A percentile compares a stretch with the other conserved stretches of the same genome.
phyloP scores from a whole-genome alignment of 805 yeast species.

The Yamadazyma nakazawae region DNA sequence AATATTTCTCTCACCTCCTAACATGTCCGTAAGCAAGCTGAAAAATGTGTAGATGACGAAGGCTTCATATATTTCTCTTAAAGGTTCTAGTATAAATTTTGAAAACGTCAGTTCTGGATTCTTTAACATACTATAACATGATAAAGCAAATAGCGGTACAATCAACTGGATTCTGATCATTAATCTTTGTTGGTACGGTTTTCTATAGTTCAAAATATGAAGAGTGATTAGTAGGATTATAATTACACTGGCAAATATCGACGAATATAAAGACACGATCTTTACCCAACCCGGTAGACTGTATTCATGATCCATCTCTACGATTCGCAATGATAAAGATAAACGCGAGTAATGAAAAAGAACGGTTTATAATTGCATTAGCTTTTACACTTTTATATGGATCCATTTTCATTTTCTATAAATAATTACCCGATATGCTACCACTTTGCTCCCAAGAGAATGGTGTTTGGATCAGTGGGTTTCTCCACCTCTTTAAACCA shows the following conservation, averaged over 20 bases:
- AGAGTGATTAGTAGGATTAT: constrained; percentile 23
- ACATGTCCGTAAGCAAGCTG: constrained; percentile 70
- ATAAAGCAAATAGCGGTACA: constrained; percentile 74
- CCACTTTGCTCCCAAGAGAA: constrained; percentile 58
- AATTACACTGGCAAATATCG: constrained; percentile 20
- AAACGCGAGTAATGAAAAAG: not conserved
- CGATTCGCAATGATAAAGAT: not conserved
- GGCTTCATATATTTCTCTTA: constrained; percentile 91
- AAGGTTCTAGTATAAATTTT: constrained; percentile 57
- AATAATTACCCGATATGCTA: constrained; percentile 16
- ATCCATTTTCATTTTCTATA: not conserved
- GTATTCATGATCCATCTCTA: not conserved
- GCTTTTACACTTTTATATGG: not conserved
- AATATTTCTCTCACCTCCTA: constrained; percentile 91
- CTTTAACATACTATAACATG: constrained; percentile 59
- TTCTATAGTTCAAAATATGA: constrained; percentile 65
- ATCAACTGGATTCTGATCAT: constrained; percentile 78
- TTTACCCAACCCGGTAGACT: constrained; percentile 17
- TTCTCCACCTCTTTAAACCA: constrained; percentile 50
- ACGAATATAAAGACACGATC: constrained; percentile 20
- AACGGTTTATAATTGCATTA: no score
- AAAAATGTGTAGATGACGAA: constrained; percentile 93
- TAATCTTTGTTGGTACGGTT: constrained; percentile 83
- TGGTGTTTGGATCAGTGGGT: constrained; percentile 45
- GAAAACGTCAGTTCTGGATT: constrained; percentile 41